phyloP scores from a whole-genome alignment of 1,284 basidiomycete genomes.

The Tremellales sp. region DNA sequence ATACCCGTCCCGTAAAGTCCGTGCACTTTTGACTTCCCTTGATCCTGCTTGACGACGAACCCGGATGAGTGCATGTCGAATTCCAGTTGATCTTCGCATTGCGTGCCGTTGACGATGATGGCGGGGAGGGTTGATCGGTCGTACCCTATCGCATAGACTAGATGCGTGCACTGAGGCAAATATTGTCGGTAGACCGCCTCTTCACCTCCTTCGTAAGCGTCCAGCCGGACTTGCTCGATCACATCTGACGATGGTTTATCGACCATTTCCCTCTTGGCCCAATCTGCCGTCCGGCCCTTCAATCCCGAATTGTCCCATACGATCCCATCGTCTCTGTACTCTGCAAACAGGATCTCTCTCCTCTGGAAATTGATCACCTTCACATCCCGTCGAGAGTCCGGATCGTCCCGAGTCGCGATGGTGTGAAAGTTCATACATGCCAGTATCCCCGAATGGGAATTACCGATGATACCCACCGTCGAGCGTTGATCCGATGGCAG shows the following conservation, averaged over 20 bases:
- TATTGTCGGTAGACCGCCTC: conserved; percentile 13
- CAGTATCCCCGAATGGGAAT: conserved; percentile 27
- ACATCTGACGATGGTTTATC: neutral
- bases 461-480: conserved; percentile 20
- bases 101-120: neutral
- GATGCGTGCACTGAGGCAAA: conserved; percentile 20
- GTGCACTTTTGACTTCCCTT: neutral
- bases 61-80: conserved; percentile 24
- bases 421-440: conserved; percentile 23
- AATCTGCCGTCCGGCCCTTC: conserved; percentile 23
- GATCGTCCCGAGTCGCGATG: neutral
- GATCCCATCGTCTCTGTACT: conserved; percentile 24
- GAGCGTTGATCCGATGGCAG: conserved; percentile 6
- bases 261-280: conserved; percentile 19
- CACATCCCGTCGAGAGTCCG: conserved; percentile 1
- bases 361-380: conserved; percentile 20
- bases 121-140: conserved; percentile 5
- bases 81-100: conserved; percentile 8
- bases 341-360: conserved; percentile 16
- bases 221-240: conserved; percentile 13
- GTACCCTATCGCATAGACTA: conserved; percentile 29
- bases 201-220: conserved; percentile 2
- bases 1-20: conserved; percentile 24
- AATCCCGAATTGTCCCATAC: conserved; percentile 26
- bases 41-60: conserved; percentile 4